Conservation (phyloP, 176 grass and related monocot species). For the Rhynchospora pubera region DNA sequence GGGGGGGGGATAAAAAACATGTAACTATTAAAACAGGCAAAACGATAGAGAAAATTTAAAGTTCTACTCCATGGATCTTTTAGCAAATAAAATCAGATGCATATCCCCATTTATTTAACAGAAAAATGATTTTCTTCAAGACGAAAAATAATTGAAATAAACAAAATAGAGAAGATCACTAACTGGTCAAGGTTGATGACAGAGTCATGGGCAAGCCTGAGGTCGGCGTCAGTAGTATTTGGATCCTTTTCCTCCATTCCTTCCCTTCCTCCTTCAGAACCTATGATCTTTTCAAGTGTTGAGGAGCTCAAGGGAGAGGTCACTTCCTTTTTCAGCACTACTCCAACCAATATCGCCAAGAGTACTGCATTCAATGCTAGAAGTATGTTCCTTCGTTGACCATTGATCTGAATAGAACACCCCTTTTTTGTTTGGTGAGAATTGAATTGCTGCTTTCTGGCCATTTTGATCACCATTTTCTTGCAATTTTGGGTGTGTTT, state of each 20-base stretch:
- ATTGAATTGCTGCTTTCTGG: neutral
- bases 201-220: constrained; percentile 14
- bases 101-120: constrained; percentile 9
- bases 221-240: constrained; percentile 17
- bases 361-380: neutral
- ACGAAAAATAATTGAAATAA: neutral
- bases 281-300: neutral
- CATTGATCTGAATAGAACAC: neutral
- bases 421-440: too few species aligned
- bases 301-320: neutral
- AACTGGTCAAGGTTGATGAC: constrained; percentile 71
- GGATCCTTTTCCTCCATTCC: neutral
- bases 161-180: constrained; percentile 8
- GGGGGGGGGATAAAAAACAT: too few species aligned
- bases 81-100: constrained; percentile 23
- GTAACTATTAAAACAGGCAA: neutral
- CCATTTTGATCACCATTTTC: neutral
- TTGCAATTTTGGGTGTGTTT: neutral
- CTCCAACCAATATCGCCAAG: neutral
- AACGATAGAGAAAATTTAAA: neutral
- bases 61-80: constrained; percentile 7
- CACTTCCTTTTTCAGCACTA: neutral
- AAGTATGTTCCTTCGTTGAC: neutral
- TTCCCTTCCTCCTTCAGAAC: neutral
- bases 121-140: neutral